These are phyloP conservation scores for Metrosideros polymorpha DNA, from an alignment of 441 rosid genomes.

Conservation along the genomic window DNA sequence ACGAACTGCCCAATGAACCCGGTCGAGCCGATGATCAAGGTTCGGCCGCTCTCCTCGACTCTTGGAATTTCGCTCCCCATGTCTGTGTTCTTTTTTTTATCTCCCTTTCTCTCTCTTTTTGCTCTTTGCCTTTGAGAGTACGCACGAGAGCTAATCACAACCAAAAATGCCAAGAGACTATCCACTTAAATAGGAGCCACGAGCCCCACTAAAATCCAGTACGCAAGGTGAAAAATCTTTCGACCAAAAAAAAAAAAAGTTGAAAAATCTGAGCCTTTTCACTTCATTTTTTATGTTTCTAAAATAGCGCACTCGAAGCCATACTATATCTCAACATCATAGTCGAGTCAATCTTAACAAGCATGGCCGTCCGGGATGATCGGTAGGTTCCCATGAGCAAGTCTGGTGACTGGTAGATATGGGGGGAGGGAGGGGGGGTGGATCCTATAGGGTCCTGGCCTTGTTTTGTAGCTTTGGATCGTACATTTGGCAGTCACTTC, in stretches of 20 bases:
- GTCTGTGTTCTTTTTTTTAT: background rate
- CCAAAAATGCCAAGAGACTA: background rate
- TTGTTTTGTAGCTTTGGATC: background rate
- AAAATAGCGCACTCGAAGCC: background rate
- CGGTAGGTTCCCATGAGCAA: background rate
- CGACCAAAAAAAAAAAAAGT: no score
- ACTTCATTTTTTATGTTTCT: background rate
- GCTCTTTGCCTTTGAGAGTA: background rate
- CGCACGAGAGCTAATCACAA: background rate
- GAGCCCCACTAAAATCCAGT: background rate
- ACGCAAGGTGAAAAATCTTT: background rate
- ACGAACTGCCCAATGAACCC: slow-evolving; percentile 32
- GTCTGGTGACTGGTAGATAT: background rate
- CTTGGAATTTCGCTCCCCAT: background rate
- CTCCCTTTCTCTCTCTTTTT: background rate
- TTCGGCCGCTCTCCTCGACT: background rate
- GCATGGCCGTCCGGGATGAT: background rate
- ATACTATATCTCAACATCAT: background rate
- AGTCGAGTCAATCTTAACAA: background rate
- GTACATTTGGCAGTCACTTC: background rate
- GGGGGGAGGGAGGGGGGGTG: no score
- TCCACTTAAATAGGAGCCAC: background rate
- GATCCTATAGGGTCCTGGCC: background rate
- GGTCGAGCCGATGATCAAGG: slow-evolving; percentile 25
- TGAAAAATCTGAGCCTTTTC: background rate